These are phyloP conservation scores for Pyrus communis DNA, from an alignment of 306 rosid genomes.

Conservation along the genomic window DNA sequence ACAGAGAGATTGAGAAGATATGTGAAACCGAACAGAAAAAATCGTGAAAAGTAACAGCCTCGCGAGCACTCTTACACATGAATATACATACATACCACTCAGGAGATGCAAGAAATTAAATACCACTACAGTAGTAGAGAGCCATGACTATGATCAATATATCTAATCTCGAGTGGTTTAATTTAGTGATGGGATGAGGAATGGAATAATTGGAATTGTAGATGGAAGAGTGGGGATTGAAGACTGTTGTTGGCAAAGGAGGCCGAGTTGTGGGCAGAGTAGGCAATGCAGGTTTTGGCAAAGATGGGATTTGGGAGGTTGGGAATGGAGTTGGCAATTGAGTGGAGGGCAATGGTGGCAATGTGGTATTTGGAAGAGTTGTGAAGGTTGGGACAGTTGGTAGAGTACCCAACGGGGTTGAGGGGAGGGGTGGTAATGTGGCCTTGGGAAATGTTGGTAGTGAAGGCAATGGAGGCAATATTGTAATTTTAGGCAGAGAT, in stretches of 20 bases:
- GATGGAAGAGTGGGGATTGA: not conserved
- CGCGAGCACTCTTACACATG: too few species aligned
- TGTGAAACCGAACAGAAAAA: too few species aligned
- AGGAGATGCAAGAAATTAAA: too few species aligned
- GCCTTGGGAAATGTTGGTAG: slow-evolving; percentile 7
- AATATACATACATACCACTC: too few species aligned
- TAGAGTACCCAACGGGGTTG: slow-evolving; percentile 2
- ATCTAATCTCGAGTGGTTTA: not conserved
- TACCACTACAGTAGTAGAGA: too few species aligned
- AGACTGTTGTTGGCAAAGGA: not conserved
- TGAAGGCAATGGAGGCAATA: slow-evolving; percentile 15
- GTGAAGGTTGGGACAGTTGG: not conserved
- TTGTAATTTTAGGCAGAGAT: not conserved
- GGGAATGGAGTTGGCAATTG: not conserved
- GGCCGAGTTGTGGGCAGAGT: not conserved
- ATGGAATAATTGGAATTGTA: slow-evolving; percentile 8
- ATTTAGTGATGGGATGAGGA: slow-evolving; percentile 11
- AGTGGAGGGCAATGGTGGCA: not conserved
- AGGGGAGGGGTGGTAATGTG: slow-evolving; percentile 8
- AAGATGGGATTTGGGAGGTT: not conserved
- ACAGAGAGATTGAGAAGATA: too few species aligned
- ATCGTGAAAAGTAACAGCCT: too few species aligned
- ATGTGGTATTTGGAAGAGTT: slow-evolving; percentile 4
- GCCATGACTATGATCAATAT: too few species aligned
- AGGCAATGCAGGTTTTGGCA: not conserved